Evolutionary conservation across 495 filamentous ascomycete species (phyloP).

Genomic region (Trichoderma erinaceum): DNA sequence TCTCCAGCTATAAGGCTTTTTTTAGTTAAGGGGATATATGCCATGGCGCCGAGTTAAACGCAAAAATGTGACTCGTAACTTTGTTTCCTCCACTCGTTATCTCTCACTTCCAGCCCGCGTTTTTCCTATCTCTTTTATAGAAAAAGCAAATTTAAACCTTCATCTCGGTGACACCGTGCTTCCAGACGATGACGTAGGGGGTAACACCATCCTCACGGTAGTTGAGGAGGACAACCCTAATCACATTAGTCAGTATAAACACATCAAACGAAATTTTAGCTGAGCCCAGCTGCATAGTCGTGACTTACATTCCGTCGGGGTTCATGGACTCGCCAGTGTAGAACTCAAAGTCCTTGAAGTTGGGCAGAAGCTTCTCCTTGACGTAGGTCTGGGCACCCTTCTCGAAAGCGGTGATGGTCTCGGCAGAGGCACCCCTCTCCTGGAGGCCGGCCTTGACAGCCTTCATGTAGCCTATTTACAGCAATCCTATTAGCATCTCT

Average conservation of each 20-base stretch:
- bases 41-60: conserved; percentile 17
- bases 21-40: conserved; percentile 4
- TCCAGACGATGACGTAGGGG: conserved; percentile 87
- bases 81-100: conserved; percentile 13
- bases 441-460: conserved; percentile 63
- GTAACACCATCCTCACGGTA: conserved; percentile 95
- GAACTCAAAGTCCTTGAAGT: conserved; percentile 94
- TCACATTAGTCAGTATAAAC: conserved; percentile 22
- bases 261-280: background rate
- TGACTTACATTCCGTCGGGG: conserved; percentile 73
- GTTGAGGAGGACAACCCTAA: conserved; percentile 87
- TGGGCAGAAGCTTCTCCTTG: conserved; percentile 71
- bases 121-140: background rate
- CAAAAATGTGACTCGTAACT: conserved; percentile 11
- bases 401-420: conserved; percentile 71
- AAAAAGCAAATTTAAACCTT: conserved; percentile 65
- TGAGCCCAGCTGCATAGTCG: conserved; percentile 21
- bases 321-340: conserved; percentile 88
- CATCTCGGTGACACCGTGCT: conserved; percentile 81
- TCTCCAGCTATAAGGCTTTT: conserved; percentile 13
- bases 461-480: conserved; percentile 75
- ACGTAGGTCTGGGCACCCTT: conserved; percentile 58
- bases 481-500: background rate
- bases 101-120: conserved; percentile 4
- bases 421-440: conserved; percentile 52